Base-by-base conservation (phyloP, 2,329 filamentous ascomycete genomes). In the Ramularia endophylla region DNA sequence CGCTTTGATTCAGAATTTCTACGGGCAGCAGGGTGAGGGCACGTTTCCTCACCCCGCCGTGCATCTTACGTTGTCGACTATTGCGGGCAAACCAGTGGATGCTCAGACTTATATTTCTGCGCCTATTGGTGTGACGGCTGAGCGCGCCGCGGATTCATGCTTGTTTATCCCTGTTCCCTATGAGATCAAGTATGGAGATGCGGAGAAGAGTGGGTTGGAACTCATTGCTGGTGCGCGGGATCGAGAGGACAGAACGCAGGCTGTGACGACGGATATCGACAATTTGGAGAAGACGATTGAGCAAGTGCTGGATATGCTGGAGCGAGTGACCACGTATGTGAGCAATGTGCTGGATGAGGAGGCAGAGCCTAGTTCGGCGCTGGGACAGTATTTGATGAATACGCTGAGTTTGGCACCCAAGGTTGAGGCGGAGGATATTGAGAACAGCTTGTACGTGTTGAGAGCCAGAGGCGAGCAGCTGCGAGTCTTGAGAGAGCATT, bases 1-100 rank as follows among this genome's bases (percentile, higher is more conserved):
- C 65, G 92, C 92, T 58, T 80, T 98, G 59, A 98, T 95, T 70
- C 92, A 98, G 72, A 98, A 98, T 77, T 98, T 97, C 76, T 98
- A 97, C 75, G 87, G 85, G 62, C 86, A 87, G 63, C 88, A 94
- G 61, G 92, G 94, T 61, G 94, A 95, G 52, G 92, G 92, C 64
- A 98, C 92, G 43, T 95, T 85, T 73, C 92, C 92, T 40, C 87
- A 95, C 70, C 92, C 92, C n/a, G 90, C 92, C 52, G 84, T 98
- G 36, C 92, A 98, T 71, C 75, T 98, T 66, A 98, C 92, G 50
- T 87, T 97, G 54, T 88, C 83, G 49, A 95, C 89, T 48, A 82
- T 88, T 53, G 81, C 92, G 31, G 89, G 89, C 58, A 77, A 87
- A 70, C 83, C 92, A 56, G 87, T 97, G 55, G 84, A 90, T 68